phyloP scores from a whole-genome alignment of 345 rosid species.

The Brassica incana region DNA sequence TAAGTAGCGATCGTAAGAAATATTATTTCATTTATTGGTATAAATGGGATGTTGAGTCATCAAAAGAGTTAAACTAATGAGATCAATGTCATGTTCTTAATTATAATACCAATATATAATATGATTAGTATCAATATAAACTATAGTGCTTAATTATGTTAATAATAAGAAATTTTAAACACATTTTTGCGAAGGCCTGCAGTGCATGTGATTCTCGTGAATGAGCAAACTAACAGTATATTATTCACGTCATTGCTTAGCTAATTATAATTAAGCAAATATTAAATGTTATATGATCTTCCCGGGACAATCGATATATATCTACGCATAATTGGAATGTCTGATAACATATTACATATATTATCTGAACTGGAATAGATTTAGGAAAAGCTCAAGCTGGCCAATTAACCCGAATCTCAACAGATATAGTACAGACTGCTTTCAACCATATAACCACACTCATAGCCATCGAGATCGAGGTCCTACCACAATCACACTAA shows the following conservation, averaged over 20 bases:
- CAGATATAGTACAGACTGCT: background rate
- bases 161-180: background rate
- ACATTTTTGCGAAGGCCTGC: constrained; percentile 1
- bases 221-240: background rate
- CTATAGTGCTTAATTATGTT: constrained; percentile 1
- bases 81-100: constrained; percentile 16
- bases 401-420: background rate
- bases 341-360: background rate
- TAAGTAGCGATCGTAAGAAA: background rate
- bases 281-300: background rate
- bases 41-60: constrained; percentile 36
- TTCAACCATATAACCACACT: constrained; percentile 37
- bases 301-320: background rate
- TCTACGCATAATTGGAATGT: background rate
- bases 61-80: constrained; percentile 6
- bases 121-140: background rate
- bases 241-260: constrained; percentile 16
- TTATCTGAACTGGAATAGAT: background rate
- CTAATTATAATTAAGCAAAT: background rate
- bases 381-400: constrained; percentile 3
- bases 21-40: constrained; percentile 7
- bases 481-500: constrained; percentile 25
- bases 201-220: constrained; percentile 37
- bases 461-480: constrained; percentile 17
- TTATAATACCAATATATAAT: background rate